phyloP scores from a whole-genome alignment of 805 yeast genomes.

The Cephaloascus albidus region DNA sequence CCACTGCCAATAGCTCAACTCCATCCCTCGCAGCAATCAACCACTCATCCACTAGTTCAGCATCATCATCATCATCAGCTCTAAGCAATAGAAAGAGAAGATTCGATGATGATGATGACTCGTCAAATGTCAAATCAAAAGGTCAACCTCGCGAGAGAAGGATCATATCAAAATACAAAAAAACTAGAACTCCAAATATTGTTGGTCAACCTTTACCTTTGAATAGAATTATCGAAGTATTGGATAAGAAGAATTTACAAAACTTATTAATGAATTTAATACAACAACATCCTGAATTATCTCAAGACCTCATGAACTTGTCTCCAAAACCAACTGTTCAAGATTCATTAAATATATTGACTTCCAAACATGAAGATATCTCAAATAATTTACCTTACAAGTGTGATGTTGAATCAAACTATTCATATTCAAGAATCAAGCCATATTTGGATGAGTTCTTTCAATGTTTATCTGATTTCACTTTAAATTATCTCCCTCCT shows the following conservation, averaged over 20 bases:
- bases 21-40: background rate
- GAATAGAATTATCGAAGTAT: slow-evolving; percentile 55
- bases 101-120: background rate
- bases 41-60: background rate
- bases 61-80: background rate
- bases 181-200: slow-evolving; percentile 29
- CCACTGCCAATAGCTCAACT: too few species aligned
- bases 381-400: slow-evolving; percentile 57
- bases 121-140: background rate
- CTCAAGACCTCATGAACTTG: slow-evolving; percentile 34
- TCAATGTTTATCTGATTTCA: slow-evolving; percentile 63
- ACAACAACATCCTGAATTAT: slow-evolving; percentile 52
- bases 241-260: slow-evolving; percentile 50
- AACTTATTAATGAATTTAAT: slow-evolving; percentile 43
- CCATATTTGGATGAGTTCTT: slow-evolving; percentile 61
- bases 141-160: background rate
- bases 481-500: slow-evolving; percentile 66
- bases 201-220: slow-evolving; percentile 56
- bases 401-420: slow-evolving; percentile 65
- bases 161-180: slow-evolving; percentile 8
- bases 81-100: background rate
- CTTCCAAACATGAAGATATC: slow-evolving; percentile 34
- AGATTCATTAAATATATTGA: slow-evolving; percentile 41
- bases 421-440: slow-evolving; percentile 67
- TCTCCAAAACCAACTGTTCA: slow-evolving; percentile 53